Percentiles rank a stretch among this genome's conserved stretches.
Conservation (phyloP, 305 asterid species). For the Fraxinus latifolia region DNA sequence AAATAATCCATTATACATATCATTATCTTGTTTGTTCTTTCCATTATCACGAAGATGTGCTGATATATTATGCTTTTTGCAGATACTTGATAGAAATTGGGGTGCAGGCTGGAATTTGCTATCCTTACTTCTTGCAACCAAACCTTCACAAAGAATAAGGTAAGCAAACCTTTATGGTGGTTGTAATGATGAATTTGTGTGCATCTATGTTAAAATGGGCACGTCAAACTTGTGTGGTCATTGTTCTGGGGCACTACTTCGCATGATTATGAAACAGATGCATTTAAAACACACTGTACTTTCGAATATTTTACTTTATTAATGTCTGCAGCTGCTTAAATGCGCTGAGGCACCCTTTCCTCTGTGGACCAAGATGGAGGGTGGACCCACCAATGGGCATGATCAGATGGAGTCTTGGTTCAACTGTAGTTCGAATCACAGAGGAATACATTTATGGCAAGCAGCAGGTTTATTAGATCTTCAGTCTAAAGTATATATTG, state of each 20-base stretch:
- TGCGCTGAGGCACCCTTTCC: conserved; percentile 94
- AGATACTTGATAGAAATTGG: conserved; percentile 93
- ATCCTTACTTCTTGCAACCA: conserved; percentile 77
- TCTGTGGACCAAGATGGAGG: conserved; percentile 97
- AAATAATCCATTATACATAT: conserved; percentile 13
- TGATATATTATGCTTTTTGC: conserved; percentile 33
- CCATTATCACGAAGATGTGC: conserved; percentile 19
- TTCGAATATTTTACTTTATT: background rate
- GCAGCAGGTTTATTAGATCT: conserved; percentile 63
- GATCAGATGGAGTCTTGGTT: conserved; percentile 94
- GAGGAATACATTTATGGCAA: conserved; percentile 90
- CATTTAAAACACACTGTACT: background rate
- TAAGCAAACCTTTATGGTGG: conserved; percentile 24
- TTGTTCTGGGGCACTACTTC: conserved; percentile 5
- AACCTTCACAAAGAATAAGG: conserved; percentile 77
- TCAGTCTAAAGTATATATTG: background rate
- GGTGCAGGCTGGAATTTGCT: conserved; percentile 98
- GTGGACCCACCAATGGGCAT: conserved; percentile 77
- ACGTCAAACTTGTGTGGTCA: background rate
- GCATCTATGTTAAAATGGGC: conserved; percentile 4
- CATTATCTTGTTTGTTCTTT: conserved; percentile 11
- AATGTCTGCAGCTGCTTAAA: conserved; percentile 66
- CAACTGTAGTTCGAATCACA: conserved; percentile 83
- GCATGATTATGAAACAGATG: conserved; percentile 15
- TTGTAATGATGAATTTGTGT: background rate